Evolutionary conservation across 31 red algal genomes (phyloP).

Genomic region (Porphyra umbilicalis): DNA sequence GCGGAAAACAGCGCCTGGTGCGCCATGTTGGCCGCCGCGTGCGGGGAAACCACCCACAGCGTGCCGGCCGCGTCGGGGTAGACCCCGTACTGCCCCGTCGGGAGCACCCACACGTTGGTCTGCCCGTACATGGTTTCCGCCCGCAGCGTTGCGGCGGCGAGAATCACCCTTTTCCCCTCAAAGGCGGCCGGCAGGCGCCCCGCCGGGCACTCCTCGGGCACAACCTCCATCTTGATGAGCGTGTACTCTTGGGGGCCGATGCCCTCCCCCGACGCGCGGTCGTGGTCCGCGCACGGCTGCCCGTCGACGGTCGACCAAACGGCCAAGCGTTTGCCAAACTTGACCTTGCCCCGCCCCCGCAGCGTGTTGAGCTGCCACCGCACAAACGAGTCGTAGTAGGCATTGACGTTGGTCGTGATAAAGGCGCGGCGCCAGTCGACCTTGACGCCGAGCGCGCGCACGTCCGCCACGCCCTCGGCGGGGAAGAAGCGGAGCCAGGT

Average conservation of each 20-base stretch:
- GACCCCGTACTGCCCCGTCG: conserved; percentile 75
- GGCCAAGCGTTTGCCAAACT: conserved; percentile 96
- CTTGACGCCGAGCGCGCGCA: conserved; percentile 69
- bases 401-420: conserved; percentile 97
- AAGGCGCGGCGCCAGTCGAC: conserved; percentile 95
- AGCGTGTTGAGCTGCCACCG: conserved; percentile 97
- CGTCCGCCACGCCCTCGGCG: conserved; percentile 55
- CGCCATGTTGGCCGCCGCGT: conserved; percentile 86
- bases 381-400: conserved; percentile 99
- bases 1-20: conserved; percentile 62
- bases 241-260: conserved; percentile 94
- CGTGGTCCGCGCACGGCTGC: conserved; percentile 98
- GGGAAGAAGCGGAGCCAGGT: conserved; percentile 91
- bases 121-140: conserved; percentile 99
- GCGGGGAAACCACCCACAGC: conserved; percentile 60
- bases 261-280: conserved; percentile 90
- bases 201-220: conserved; percentile 1
- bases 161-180: conserved; percentile 28
- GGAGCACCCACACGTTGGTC: conserved; percentile 94
- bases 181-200: conserved; percentile 23
- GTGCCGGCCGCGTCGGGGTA: conserved; percentile 63
- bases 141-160: conserved; percentile 87
- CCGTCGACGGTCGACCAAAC: conserved; percentile 84
- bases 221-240: conserved; percentile 89
- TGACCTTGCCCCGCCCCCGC: conserved; percentile 68